Conservation (phyloP, 1,284 basidiomycete genomes). For the Veloboletus limbatus region DNA sequence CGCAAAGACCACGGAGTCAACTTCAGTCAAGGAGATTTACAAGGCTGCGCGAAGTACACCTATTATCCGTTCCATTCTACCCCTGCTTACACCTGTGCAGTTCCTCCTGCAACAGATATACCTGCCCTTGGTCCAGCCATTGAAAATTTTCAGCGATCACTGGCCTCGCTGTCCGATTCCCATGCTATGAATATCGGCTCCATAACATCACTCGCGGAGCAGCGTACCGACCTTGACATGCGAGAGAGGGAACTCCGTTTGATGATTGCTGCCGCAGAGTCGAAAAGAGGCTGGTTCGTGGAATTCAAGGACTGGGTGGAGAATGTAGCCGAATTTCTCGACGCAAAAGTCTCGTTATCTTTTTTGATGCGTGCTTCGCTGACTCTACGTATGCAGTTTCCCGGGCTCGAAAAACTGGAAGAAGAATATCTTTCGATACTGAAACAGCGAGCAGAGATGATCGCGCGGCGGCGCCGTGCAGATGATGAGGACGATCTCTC, state of each 20-base stretch:
- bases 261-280: conserved; percentile 77
- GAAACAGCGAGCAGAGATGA: conserved; percentile 72
- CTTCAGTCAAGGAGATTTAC: conserved; percentile 56
- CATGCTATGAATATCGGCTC: conserved; percentile 65
- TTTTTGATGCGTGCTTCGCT: conserved; percentile 1
- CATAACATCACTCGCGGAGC: conserved; percentile 60
- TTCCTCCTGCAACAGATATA: conserved; percentile 56
- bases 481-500: conserved; percentile 86
- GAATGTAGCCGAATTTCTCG: conserved; percentile 82
- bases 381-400: conserved; percentile 56
- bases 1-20: conserved; percentile 26
- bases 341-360: conserved; percentile 72
- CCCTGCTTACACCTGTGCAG: conserved; percentile 38
- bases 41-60: conserved; percentile 72
- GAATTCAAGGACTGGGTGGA: conserved; percentile 88
- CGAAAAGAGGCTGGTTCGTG: conserved; percentile 84
- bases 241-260: conserved; percentile 79
- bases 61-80: background rate
- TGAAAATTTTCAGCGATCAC: conserved; percentile 56
- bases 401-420: conserved; percentile 82
- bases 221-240: conserved; percentile 67
- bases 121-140: conserved; percentile 58
- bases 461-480: conserved; percentile 57
- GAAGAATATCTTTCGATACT: conserved; percentile 73
- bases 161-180: conserved; percentile 69